Base-by-base conservation (phyloP, 2,329 filamentous ascomycete species). In the Chrysoporthe austroafricana region DNA sequence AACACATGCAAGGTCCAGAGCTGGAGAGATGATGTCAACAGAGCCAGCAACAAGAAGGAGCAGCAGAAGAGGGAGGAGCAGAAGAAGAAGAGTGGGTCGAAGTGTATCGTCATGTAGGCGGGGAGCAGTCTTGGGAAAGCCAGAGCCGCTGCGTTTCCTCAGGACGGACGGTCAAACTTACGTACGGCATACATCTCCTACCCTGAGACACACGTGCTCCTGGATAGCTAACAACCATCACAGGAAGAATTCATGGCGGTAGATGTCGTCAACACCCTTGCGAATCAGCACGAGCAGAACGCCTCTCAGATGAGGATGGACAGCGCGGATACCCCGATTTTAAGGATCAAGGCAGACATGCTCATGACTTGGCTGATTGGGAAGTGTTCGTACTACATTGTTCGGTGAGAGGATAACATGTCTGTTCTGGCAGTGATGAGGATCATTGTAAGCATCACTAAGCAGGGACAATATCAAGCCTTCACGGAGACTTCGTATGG, bases 21-120 rank as follows among this genome's bases (percentile, higher is more conserved):
- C 16, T 57, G 54, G 54, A 57, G 54, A 4, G 54, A 57, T 9
- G 34, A 39, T 39, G 54, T 57, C 54, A 57, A 39, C 34, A 57
- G 32, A 9, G 54, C 54, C 6, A n/a, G 18, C 7, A 57, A 39
- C 16, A 39, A 57, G 32, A 39, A 57, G 14, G 34, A 11, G 7
- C 26, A 26, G 26, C 26, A 26, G 26, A 26, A 26, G 26, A 26
- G 26, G 26, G 26, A 26, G 26, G 26, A 26, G 26, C 26, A 26
- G 26, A 26, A 26, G 36, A 6, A 57, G 16, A 39, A 13, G 8
- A n/a, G 18, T 16, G 6, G 32, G 54, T n/a, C 34, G 13, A 36
- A 21, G 54, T 57, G 54, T n/a, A 4, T 57, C 32, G 2, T 57
- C 11, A 13, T 57, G 34, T 57, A 57, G 34, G n/a, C n/a, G 21